Base-by-base conservation (phyloP, 78 protist genomes). In the Guillardia theta region DNA sequence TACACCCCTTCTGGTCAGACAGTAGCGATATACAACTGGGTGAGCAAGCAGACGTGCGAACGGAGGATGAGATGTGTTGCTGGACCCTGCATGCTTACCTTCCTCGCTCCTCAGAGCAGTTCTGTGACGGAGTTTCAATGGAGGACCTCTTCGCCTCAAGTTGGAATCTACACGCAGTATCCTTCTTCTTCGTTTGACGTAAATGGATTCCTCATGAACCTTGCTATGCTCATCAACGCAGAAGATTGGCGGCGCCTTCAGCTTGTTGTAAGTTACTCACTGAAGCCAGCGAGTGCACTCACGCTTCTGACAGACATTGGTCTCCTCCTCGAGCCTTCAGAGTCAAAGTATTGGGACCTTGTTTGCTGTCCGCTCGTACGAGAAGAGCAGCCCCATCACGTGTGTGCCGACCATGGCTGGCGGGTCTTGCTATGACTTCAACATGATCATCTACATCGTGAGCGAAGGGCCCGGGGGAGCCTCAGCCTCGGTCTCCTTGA, bases 11-110 rank as follows among this genome's bases (percentile, higher is more conserved):
- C 90, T 22, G 90, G 90, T 22, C 90, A 78, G 48, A 78, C 90
- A 8, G 50, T 78, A 48, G 90, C 39, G 90, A 78, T n/a, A n/a
- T 30, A 78, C 90, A 10, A 78, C 41, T 78, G 90, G 90, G 18
- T 15, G 41, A 27, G 53, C 33, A 21, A 78, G 53, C 33, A 27
- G 44, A 30, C 21, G 48, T 78, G 90, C 9, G 90, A 78, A 24
- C 90, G 90, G 53, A 45, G 90, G 53, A 78, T 78, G 90, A 18
- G 33, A 10, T 78, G 90, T 8, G 39, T 78, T 9, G 90, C 37
- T 22, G 90, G 90, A n/a, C 53, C 44, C 90, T 78, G 90, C 48
- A 36, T 36, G 9, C 44, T 18, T 24, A 27, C 70, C 6, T 24
- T 30, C 27, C 70, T 30, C 6, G 39, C 70, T 15, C 10, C 30